phyloP scores from a whole-genome alignment of 2,329 filamentous ascomycete species.

The Blastomyces emzantsi region DNA sequence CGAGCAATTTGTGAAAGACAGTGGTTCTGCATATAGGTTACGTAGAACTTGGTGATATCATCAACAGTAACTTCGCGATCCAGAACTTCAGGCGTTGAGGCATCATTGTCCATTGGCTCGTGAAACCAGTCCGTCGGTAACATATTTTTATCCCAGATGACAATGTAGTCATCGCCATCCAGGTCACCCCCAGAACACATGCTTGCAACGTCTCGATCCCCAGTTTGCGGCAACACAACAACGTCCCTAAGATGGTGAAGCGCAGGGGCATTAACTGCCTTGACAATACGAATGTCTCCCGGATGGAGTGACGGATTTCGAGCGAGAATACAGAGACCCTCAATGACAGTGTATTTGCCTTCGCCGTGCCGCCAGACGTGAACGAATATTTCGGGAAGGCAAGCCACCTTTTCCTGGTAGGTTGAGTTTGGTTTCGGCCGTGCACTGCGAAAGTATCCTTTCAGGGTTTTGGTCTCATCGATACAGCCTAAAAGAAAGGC shows the following conservation, averaged over 20 bases:
- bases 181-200: conserved; percentile 97
- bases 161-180: conserved; percentile 90
- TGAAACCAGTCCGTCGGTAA: conserved; percentile 62
- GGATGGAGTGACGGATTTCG: conserved; percentile 91
- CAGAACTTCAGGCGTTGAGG: conserved; percentile 48
- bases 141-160: conserved; percentile 78
- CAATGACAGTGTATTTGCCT: conserved; percentile 54
- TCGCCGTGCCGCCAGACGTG: conserved; percentile 58
- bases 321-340: conserved; percentile 72
- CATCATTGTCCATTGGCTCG: conserved; percentile 66
- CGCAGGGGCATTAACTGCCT: conserved; percentile 65
- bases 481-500: conserved; percentile 83
- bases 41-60: conserved; percentile 77
- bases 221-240: conserved; percentile 74
- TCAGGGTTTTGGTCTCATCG: conserved; percentile 70
- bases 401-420: conserved; percentile 38
- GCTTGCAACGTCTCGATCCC: conserved; percentile 74
- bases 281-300: conserved; percentile 81
- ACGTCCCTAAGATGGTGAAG: conserved; percentile 73
- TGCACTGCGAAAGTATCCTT: conserved; percentile 57
- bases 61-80: conserved; percentile 57
- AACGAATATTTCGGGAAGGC: conserved; percentile 78
- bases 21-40: conserved; percentile 88
- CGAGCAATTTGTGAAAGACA: conserved; percentile 68
- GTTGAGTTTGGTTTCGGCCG: conserved; percentile 27